Conservation (phyloP, 331 rosid species). For the Quercus lobata region DNA sequence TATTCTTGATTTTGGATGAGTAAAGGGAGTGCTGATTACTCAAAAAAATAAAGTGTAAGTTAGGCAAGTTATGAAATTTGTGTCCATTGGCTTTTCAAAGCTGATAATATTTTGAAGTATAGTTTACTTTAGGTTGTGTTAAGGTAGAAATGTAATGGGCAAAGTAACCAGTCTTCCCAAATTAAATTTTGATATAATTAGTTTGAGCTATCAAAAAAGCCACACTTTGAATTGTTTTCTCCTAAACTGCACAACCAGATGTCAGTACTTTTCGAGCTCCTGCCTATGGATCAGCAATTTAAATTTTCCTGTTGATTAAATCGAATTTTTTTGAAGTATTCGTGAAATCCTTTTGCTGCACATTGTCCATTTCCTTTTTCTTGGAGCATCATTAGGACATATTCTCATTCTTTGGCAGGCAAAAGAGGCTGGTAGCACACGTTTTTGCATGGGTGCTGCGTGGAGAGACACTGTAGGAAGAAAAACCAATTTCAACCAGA, state of each 20-base stretch:
- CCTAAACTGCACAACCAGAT: neutral
- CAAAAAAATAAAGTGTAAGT: too few species aligned
- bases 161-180: neutral
- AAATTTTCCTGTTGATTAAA: neutral
- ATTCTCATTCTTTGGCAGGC: conserved; percentile 53
- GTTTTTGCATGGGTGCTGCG: conserved; percentile 99
- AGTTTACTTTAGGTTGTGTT: neutral
- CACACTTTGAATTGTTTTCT: neutral
- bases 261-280: neutral
- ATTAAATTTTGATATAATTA: neutral
- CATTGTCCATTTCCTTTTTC: neutral
- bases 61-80: too few species aligned
- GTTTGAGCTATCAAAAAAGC: neutral
- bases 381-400: conserved; percentile 6
- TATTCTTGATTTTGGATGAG: too few species aligned
- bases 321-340: neutral
- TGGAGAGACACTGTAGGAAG: conserved; percentile 97
- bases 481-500: conserved; percentile 86
- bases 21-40: too few species aligned
- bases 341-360: neutral
- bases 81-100: too few species aligned
- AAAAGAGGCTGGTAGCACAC: conserved; percentile 97
- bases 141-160: neutral
- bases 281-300: neutral
- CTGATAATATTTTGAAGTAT: too few species aligned